phyloP scores from a whole-genome alignment of 495 filamentous ascomycete genomes.

The Xylaria castorea region DNA sequence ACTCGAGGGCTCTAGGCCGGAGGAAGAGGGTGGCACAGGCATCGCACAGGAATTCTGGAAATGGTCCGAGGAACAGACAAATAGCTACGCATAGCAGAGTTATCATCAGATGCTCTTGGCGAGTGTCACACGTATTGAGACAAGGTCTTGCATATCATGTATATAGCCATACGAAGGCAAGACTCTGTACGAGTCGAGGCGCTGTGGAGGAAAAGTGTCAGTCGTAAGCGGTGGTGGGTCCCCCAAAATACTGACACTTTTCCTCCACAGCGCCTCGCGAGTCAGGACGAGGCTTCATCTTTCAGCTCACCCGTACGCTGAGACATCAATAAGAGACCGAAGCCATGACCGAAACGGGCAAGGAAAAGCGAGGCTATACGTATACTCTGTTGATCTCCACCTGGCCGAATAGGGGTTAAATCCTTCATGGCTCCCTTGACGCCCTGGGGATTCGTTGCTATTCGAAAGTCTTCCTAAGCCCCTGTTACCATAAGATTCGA shows the following conservation, averaged over 20 bases:
- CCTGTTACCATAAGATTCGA: not conserved
- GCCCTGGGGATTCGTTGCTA: not conserved
- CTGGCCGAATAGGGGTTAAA: not conserved
- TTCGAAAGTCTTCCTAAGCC: not conserved
- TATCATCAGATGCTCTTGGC: too few species aligned
- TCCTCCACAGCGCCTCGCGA: too few species aligned
- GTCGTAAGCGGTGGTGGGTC: too few species aligned
- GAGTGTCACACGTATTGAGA: not conserved
- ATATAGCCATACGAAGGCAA: not conserved
- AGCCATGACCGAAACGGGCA: not conserved
- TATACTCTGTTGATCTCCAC: not conserved
- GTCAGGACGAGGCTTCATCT: too few species aligned
- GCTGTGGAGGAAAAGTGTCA: too few species aligned
- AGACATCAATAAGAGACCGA: not conserved
- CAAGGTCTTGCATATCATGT: not conserved
- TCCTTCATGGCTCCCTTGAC: not conserved
- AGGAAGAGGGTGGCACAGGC: constrained; percentile 50
- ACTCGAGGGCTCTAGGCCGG: constrained; percentile 35
- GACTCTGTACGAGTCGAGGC: not conserved
- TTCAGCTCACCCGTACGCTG: not conserved
- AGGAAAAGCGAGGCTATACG: not conserved
- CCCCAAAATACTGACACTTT: too few species aligned
- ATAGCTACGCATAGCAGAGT: constrained; percentile 31
- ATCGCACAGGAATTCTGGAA: constrained; percentile 49
- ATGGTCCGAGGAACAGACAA: constrained; percentile 52